Base-by-base conservation (phyloP, 2,329 filamentous ascomycete genomes). In the Aspergillus japonicus region DNA sequence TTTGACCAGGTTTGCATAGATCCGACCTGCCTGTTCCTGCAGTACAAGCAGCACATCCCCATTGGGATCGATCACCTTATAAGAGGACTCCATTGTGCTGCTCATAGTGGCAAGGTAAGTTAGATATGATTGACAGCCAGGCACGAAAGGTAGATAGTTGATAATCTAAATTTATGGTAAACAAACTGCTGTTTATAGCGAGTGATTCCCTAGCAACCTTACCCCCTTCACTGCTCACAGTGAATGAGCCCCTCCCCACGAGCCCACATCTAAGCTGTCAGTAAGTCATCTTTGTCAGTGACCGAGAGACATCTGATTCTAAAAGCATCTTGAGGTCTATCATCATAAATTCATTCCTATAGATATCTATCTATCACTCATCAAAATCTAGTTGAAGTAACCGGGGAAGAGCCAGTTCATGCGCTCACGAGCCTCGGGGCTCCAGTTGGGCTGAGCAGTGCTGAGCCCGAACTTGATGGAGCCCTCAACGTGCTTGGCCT, bases 381-480 rank as follows among this genome's bases (percentile, higher is more conserved):
- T 49, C n/a, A 14, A 29, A n/a, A 52, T 53, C 63, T 63, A 82
- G 50, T 81, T 76, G 66, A 85, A 91, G 75, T 93, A 92, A 2
- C 88, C 90, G 1, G 93, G 92, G 79, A 96, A 98, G 59, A 99
- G 79, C 82, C 90, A 99, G 70, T 89, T 85, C 56, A 96, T 80
- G 79, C 87, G 94, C 83, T 91, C 85, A 78, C 89, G 83, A 1
- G 89, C 90, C 75, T 94, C 89, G 14, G 85, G 81, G 62, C 84
- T 85, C 69, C 92, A 85, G 26, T 91, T 91, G 52, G 86, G 85
- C 47, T 87, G 85, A 74, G 92, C 90, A 52, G 94, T 97, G 80
- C 94, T 96, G 64, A 96, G 85, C 47, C 91, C 91, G 64, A 91
- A 92, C 73, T 89, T 89, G 61, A 88, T 87, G 39, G 85, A 83